These are phyloP conservation scores for Lachnellula suecica DNA, from an alignment of 2,329 filamentous ascomycete species.

Conservation along the genomic window DNA sequence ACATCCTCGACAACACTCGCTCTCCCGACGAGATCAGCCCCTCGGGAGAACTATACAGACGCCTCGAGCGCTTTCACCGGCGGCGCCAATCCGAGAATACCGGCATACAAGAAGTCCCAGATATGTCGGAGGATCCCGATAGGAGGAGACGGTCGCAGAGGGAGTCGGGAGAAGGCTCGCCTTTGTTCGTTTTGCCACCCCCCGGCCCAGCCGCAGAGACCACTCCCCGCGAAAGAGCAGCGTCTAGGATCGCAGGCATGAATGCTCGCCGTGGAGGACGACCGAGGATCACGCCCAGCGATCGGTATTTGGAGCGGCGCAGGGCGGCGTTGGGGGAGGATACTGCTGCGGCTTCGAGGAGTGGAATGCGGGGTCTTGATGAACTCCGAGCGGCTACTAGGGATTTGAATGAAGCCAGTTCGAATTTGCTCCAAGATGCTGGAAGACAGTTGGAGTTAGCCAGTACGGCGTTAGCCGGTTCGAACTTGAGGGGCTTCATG, in stretches of 20 bases:
- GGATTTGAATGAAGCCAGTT: conserved; percentile 27
- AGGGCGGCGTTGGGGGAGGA: conserved; percentile 21
- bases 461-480: conserved; percentile 27
- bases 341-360: conserved; percentile 3
- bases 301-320: conserved; percentile 31
- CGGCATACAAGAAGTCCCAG: conserved; percentile 23
- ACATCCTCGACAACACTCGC: conserved; percentile 39
- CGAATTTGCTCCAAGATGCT: conserved; percentile 23
- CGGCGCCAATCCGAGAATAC: conserved; percentile 23
- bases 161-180: conserved; percentile 19
- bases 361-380: conserved; percentile 12
- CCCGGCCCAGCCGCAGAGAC: conserved; percentile 11
- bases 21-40: conserved; percentile 38
- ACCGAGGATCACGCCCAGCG: conserved; percentile 23
- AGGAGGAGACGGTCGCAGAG: conserved; percentile 13
- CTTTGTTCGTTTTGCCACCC: conserved; percentile 25
- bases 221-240: conserved; percentile 11
- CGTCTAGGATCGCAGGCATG: conserved; percentile 6
- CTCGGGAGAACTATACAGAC: conserved; percentile 43
- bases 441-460: conserved; percentile 28
- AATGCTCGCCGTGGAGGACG: conserved; percentile 21
- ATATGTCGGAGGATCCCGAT: conserved; percentile 25
- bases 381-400: conserved; percentile 24
- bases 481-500: conserved; percentile 26
- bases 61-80: conserved; percentile 41